Conservation (phyloP, 495 filamentous ascomycete species). For the Lophium mytilinum region DNA sequence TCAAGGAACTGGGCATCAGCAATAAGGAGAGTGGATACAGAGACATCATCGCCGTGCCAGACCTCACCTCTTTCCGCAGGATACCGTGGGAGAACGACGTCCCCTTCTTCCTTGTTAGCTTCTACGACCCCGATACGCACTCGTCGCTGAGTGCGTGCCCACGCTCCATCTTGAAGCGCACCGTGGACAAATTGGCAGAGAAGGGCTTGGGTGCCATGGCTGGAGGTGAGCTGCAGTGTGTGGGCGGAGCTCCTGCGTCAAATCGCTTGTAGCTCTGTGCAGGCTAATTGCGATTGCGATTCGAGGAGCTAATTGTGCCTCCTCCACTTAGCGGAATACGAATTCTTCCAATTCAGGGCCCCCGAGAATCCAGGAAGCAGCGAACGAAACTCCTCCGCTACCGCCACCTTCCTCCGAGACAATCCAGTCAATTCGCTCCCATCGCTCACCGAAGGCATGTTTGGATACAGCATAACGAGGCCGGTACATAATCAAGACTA, state of each 20-base stretch:
- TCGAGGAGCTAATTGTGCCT: slow-evolving; percentile 6
- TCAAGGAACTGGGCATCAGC: slow-evolving; percentile 73
- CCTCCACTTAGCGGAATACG: slow-evolving; percentile 68
- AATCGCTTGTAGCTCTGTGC: neutral
- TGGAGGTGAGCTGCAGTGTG: slow-evolving; percentile 56
- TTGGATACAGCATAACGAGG: slow-evolving; percentile 90
- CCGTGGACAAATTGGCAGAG: slow-evolving; percentile 55
- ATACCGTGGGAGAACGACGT: slow-evolving; percentile 94
- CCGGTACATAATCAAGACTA: slow-evolving; percentile 90
- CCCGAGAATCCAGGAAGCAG: slow-evolving; percentile 42
- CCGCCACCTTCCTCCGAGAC: slow-evolving; percentile 62
- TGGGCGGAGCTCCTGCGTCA: neutral
- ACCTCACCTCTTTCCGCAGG: slow-evolving; percentile 71
- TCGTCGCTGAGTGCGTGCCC: slow-evolving; percentile 74
- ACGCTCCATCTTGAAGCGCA: slow-evolving; percentile 60
- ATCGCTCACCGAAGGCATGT: slow-evolving; percentile 89
- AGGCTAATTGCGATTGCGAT: neutral
- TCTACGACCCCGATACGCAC: slow-evolving; percentile 65
- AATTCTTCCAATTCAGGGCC: slow-evolving; percentile 88
- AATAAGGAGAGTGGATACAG: slow-evolving; percentile 91
- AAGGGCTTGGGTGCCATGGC: slow-evolving; percentile 78
- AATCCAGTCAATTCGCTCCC: slow-evolving; percentile 67
- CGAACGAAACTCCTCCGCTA: slow-evolving; percentile 58
- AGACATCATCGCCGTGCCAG: slow-evolving; percentile 77
- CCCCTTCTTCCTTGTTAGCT: slow-evolving; percentile 88